These are phyloP conservation scores for Aspergillus japonicus DNA, from an alignment of 2,329 filamentous ascomycete genomes.

Conservation along the genomic window DNA sequence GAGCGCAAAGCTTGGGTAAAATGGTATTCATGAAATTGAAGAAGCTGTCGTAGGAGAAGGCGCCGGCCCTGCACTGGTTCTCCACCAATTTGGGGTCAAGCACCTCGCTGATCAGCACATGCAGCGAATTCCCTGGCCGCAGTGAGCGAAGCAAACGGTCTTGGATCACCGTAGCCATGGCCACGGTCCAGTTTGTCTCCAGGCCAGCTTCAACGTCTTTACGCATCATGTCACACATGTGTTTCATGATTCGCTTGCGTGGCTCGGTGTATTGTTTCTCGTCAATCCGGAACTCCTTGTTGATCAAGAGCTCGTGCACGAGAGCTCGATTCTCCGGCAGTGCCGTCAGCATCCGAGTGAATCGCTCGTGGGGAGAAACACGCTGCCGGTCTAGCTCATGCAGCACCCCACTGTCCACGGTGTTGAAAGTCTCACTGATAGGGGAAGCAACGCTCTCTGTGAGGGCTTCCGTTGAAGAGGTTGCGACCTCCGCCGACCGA, in stretches of 20 bases:
- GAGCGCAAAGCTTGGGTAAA: conserved; percentile 64
- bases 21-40: conserved; percentile 63
- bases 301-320: conserved; percentile 64
- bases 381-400: conserved; percentile 37
- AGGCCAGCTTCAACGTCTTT: conserved; percentile 56
- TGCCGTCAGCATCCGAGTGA: conserved; percentile 57
- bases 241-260: conserved; percentile 58
- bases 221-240: conserved; percentile 60
- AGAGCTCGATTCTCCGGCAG: conserved; percentile 62
- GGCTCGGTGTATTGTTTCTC: conserved; percentile 48
- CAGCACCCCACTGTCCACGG: conserved; percentile 33
- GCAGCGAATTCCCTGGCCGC: conserved; percentile 60
- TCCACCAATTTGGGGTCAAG: conserved; percentile 59
- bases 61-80: conserved; percentile 57
- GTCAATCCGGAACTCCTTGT: conserved; percentile 63
- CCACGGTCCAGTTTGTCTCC: conserved; percentile 59
- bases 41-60: conserved; percentile 64
- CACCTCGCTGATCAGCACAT: conserved; percentile 60
- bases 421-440: conserved; percentile 43
- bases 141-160: conserved; percentile 60
- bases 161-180: conserved; percentile 66
- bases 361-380: conserved; percentile 39
- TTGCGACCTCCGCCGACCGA: conserved; percentile 48
- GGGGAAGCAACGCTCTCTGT: conserved; percentile 41
- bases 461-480: conserved; percentile 33